Base-by-base conservation (phyloP, 2,329 filamentous ascomycete species). In the Chrysoporthe deuterocubensis region DNA sequence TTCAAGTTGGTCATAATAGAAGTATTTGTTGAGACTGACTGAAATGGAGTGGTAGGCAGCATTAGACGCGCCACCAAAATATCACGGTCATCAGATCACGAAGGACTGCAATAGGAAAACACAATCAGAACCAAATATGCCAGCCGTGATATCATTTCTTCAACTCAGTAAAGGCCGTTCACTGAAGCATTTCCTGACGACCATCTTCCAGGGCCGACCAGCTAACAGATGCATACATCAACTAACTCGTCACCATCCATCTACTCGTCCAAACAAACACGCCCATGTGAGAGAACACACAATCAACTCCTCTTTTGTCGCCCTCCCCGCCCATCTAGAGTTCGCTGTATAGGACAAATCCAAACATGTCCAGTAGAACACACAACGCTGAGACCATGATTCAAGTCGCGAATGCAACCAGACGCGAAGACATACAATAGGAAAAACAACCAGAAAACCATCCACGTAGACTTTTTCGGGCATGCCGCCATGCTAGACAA, bases 401-500 rank as follows among this genome's bases (percentile, higher is more conserved):
- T 37, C 7, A 57, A 14, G 16, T 64, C 60, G 67, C 48, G 64
- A 72, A 71, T 69, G 54, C 64, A 67, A 44, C 37, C 26, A 56
- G 34, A 64, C 46, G n/a, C 18, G 43, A 60, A 50, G 26, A 62
- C 18, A 57, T 44, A 56, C 58, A 58, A 68, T 65, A 32, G 61
- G 54, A 43, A 64, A 71, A 71, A 69, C 64, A 69, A 2, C 7
- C 71, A 68, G 72, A 69, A 70, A 64, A 72, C 73, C 71, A 72
- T 63, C 71, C 62, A 32, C 37, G 54, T 54, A 43, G 50, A 56
- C 50, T 43, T 59, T 65, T 40, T 58, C 43, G 21, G 34, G 32
- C 62, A 48, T 56, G 58, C 59, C 62, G 48, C 64, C 62, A 70
- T 68, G 68, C 68, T 56, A 58, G n/a, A 46, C 32, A 57, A 56